Conservation (phyloP, 108 stramenopile species). For the Mediolabrus comicus region DNA sequence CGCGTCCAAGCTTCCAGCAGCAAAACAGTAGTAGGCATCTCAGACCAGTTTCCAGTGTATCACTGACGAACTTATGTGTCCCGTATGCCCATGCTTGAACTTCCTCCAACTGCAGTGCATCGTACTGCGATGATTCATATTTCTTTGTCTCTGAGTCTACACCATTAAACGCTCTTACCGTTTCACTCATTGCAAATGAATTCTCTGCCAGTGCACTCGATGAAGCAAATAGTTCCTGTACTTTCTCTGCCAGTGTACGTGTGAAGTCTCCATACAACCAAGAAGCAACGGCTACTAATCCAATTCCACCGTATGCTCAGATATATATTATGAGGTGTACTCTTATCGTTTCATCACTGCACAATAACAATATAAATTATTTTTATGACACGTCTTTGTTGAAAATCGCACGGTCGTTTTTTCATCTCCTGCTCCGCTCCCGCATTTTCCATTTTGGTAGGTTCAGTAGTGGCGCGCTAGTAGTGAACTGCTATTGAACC, state of each 20-base stretch:
- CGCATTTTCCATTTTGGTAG: too few species aligned
- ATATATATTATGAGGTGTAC: too few species aligned
- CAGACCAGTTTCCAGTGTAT: slow-evolving; percentile 64
- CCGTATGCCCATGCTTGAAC: slow-evolving; percentile 89
- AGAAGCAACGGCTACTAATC: slow-evolving; percentile 62
- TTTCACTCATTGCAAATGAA: slow-evolving; percentile 84
- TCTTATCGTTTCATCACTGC: too few species aligned
- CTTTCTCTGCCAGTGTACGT: slow-evolving; percentile 64
- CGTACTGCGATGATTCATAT: slow-evolving; percentile 71
- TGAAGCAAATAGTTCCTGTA: slow-evolving; percentile 77
- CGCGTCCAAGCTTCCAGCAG: slow-evolving; percentile 67
- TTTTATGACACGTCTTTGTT: too few species aligned
- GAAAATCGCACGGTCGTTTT: too few species aligned
- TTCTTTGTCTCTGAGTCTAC: slow-evolving; percentile 60
- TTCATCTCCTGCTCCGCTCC: too few species aligned
- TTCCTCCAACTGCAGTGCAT: slow-evolving; percentile 77
- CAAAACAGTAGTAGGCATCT: slow-evolving; percentile 61
- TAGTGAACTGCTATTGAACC: too few species aligned
- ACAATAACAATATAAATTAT: too few species aligned
- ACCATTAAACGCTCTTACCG: slow-evolving; percentile 82
- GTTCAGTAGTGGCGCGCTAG: too few species aligned
- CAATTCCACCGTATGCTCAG: slow-evolving; percentile 77
- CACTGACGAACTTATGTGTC: slow-evolving; percentile 78
- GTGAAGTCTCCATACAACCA: slow-evolving; percentile 76
- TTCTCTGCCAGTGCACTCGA: slow-evolving; percentile 85